A percentile compares a stretch with the other conserved stretches of the same genome.
Evolutionary conservation across 2,329 filamentous ascomycete genomes (phyloP).

Genomic region (Sclerotinia spermophila): DNA sequence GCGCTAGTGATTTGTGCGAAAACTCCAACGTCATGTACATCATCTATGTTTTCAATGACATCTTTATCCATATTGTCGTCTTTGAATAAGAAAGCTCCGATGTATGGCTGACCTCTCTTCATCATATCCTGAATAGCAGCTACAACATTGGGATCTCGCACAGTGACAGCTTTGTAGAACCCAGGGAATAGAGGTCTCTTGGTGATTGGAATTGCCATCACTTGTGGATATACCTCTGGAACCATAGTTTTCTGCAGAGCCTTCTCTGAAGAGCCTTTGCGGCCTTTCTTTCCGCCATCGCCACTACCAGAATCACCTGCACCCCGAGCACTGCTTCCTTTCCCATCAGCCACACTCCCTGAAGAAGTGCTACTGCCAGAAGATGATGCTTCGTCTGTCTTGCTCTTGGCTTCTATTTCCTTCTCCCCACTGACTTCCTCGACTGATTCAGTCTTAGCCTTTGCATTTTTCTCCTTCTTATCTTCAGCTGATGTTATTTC

Average conservation of each 20-base stretch:
- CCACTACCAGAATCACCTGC: constrained; percentile 39
- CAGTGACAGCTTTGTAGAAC: constrained; percentile 98
- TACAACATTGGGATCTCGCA: constrained; percentile 87
- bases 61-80: constrained; percentile 93
- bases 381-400: constrained; percentile 28
- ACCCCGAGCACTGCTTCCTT: constrained; percentile 31
- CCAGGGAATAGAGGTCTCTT: constrained; percentile 92
- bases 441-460: constrained; percentile 35
- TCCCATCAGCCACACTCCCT: constrained; percentile 31
- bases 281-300: constrained; percentile 67
- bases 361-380: constrained; percentile 31
- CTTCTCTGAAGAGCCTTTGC: constrained; percentile 64
- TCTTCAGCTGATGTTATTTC: constrained; percentile 43
- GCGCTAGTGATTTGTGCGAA: constrained; percentile 98
- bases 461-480: constrained; percentile 31
- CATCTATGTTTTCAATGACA: constrained; percentile 81
- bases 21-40: constrained; percentile 93
- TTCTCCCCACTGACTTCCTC: constrained; percentile 44
- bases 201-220: constrained; percentile 94
- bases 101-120: constrained; percentile 93
- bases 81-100: constrained; percentile 95
- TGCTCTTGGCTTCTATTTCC: constrained; percentile 40
- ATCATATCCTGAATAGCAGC: constrained; percentile 94
- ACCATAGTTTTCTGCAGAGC: constrained; percentile 83
- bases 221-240: constrained; percentile 93